Evolutionary conservation across 1,139 yeast species (phyloP), one percentile per base, ranked within the genome.

Genomic region (Tardiomyces depauwii): DNA sequence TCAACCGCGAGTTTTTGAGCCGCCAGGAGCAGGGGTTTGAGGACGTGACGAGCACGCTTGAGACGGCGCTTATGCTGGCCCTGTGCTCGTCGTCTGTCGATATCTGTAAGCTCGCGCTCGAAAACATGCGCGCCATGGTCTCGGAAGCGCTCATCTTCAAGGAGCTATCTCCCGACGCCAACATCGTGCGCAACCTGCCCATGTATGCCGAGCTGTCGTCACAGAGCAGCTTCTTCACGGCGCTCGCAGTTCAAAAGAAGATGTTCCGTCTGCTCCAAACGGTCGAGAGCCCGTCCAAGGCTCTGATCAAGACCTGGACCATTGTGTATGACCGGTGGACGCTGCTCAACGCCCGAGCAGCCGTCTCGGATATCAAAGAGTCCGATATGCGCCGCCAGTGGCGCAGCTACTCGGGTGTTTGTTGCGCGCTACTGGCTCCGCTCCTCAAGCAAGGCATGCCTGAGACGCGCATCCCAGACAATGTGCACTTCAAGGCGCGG

Each of bases 211-310:
- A 71, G 2, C 72, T 85, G 7, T 65, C 78, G 10, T 64, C 74
- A n/a, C 88, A 82, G 51, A 74, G 68, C 33, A 68, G 74, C 30
- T 77, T 80, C 2, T 78, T 82, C 45, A 80, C 89, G 0, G 91
- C 94, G 16, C 75, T 81, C 28, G 84, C 83, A 16, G 88, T 93
- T 0, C 71, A 82, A 32, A 91, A 85, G 58, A 83, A 84, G 58
- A 74, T 80, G 49, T 66, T 84, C 47, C 68, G 78, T 54, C 72
- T 73, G 50, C 69, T 83, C 41, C 63, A 82, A 45, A 71, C 68
- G 55, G 28, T 55, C 78, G n/a, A 74, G 76, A 6, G 66, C 64
- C 38, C 85, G 89, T 1, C 78, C 86, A 0, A 67, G 70, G 39
- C 86, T 1, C 63, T 85, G 38, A 68, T 76, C 40, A 77, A 75